These are phyloP conservation scores for Cicer cuneatum DNA, from an alignment of 306 rosid species.

Conservation along the genomic window DNA sequence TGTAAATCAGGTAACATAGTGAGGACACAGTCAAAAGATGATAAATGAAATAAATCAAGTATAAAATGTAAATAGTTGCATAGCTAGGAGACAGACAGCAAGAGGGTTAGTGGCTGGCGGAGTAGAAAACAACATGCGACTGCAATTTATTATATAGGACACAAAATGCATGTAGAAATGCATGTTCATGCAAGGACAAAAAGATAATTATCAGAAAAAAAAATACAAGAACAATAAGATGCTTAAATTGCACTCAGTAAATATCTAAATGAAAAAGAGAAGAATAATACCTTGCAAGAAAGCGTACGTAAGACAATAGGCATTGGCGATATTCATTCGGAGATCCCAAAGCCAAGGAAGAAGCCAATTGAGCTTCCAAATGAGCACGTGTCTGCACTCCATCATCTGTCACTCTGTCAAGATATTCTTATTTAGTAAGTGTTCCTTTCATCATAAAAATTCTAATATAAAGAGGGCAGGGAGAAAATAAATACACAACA, in stretches of 20 bases:
- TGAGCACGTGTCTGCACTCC: slow-evolving; percentile 99
- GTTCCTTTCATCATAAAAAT: slow-evolving; percentile 14
- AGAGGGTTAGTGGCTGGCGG: not conserved
- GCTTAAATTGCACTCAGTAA: slow-evolving; percentile 25
- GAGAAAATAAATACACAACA: not conserved
- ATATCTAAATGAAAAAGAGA: slow-evolving; percentile 2
- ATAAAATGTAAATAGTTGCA: not conserved
- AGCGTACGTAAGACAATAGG: slow-evolving; percentile 81
- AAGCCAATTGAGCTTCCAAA: slow-evolving; percentile 91
- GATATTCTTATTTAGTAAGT: slow-evolving; percentile 35
- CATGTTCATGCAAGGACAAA: slow-evolving; percentile 11
- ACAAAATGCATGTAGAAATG: not conserved
- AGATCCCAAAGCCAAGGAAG: slow-evolving; percentile 86
- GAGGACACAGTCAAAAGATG: too few relatives aligned
- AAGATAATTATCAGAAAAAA: not conserved
- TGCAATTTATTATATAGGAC: slow-evolving; percentile 20
- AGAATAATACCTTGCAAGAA: slow-evolving; percentile 79
- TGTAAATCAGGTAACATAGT: too few relatives aligned
- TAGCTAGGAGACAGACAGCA: not conserved
- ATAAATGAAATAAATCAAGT: too few relatives aligned
- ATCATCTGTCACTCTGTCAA: slow-evolving; percentile 85
- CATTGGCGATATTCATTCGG: slow-evolving; percentile 92
- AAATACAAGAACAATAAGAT: slow-evolving; percentile 9
- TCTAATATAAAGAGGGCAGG: not conserved
- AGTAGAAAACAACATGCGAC: not conserved